Base-by-base conservation (phyloP, 345 rosid species). In the Punica granatum region DNA sequence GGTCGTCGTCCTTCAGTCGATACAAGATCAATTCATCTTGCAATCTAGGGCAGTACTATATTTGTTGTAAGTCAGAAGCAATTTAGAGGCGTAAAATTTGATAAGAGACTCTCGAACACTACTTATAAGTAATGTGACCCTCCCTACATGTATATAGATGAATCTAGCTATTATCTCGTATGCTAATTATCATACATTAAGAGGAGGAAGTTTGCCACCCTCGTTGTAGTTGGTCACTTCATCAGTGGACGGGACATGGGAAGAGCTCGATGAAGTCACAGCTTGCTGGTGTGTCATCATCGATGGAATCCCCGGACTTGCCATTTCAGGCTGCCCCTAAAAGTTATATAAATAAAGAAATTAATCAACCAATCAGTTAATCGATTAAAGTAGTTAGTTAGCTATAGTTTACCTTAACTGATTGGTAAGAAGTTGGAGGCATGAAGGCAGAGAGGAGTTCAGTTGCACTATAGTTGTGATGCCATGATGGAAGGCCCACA, bases 151-250 rank as follows among this genome's bases (percentile, higher is more conserved):
- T 51, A 51, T 51, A 51, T 14, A 51, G 28, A 51, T n/a, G 58
- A n/a, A 51, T 51, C 21, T 6, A 51, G 26, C 13, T 43, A 11
- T 1, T 43, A 14, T 43, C 15, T 11, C 48, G n/a, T n/a, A 1
- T 56, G 4, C 4, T 26, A 30, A 26, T 28, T 56, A 56, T 26
- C 61, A 28, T 28, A 56, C 34, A 30, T 56, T 56, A 28, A 56
- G 34, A 18, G 37, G 66, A 31, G 66, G 66, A n/a, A 63, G 46
- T 37, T 63, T 37, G 43, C 49, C 26, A 18, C 61, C 61, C 8
- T 63, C 66, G 21, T 33, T 63, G 46, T 63, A 63, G 66, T 63
- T 63, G 48, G 66, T 18, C 25, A 63, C 66, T 16, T 63, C 66
- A 14, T 39, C 66, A 13, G 48, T 19, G 33, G 49, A 63, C 0